These are phyloP conservation scores for Alternaria infectoria DNA, from an alignment of 2,329 filamentous ascomycete genomes.

Conservation along the genomic window DNA sequence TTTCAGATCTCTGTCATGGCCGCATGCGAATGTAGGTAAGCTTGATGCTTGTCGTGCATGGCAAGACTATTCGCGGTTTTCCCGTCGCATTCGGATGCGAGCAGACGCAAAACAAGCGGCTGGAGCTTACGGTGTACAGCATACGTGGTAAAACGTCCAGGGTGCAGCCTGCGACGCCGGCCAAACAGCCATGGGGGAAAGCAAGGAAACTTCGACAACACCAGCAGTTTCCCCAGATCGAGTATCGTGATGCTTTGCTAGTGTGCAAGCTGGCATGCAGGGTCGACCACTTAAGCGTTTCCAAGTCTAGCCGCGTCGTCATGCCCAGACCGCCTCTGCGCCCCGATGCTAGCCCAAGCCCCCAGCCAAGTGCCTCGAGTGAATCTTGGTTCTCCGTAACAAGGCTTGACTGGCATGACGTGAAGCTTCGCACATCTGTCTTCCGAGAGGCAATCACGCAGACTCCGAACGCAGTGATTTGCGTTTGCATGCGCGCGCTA, in stretches of 20 bases:
- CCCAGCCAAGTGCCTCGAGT: constrained; percentile 12
- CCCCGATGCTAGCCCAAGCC: constrained; percentile 18
- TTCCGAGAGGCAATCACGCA: background rate
- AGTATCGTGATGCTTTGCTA: background rate
- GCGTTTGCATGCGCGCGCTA: constrained; percentile 13
- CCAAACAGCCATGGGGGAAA: background rate
- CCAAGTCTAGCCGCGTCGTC: constrained; percentile 7
- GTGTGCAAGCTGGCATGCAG: background rate
- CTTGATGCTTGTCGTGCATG: background rate
- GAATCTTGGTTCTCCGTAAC: constrained; percentile 10
- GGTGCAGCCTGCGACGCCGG: background rate
- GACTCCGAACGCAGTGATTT: constrained; percentile 9
- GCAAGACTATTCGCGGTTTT: background rate
- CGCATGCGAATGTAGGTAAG: background rate
- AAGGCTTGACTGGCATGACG: constrained; percentile 33
- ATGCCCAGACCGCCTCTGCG: constrained; percentile 6
- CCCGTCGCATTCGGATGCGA: background rate
- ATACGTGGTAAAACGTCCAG: background rate
- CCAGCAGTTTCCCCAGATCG: constrained; percentile 5
- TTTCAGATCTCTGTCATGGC: background rate
- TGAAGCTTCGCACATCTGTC: constrained; percentile 18
- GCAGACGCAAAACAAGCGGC: background rate
- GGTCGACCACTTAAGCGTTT: constrained; percentile 26
- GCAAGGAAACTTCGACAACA: background rate
- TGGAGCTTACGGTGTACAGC: background rate